Evolutionary conservation across 202 grass and related monocot species (phyloP), one percentile per base, ranked within the genome.

Genomic region (Schoenoplectus tabernaemontani): DNA sequence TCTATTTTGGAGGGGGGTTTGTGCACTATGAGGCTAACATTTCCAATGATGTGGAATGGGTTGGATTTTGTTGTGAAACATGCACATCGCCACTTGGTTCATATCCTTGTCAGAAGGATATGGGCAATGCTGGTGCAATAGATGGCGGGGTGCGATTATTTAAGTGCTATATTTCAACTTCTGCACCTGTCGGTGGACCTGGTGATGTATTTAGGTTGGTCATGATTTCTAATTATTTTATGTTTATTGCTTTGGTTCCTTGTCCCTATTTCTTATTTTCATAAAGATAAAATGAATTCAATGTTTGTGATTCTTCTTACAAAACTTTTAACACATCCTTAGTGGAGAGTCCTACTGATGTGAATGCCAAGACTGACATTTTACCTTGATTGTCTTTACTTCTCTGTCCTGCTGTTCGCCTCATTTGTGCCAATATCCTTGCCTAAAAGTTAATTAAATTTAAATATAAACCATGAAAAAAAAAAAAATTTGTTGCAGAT

Each of bases 1-100:
- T 87, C 44, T 88, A 78, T 82, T 82, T 93, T 86, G 92, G 96
- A 69, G 91, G 96, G 87, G 88, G 92, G 76, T 99, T 99, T 70
- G 81, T 99, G 60, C 28, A 90, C 37, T 86, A 81, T 81, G 84
- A 90, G 44, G 82, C 85, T 83, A 93, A 93, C 59, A 79, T 99
- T 75, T 57, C 82, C 59, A 92, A 87, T 71, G 88, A 92, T 82
- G 64, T 95, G 15, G 73, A 91, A 26, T 99, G 96, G 92, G 22
- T 88, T 82, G 85, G 91, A 85, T 83, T 95, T 87, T 58, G 84
- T 1, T 99, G 96, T 84, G 83, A 79, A 78, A 85, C 43, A 47
- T 96, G 96, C 48, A 93, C 59, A 48, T 90, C 87, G 38, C 79
- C 86, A 76, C 64, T 99, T 87, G 96, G 96, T 3, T 90, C 91